These are phyloP conservation scores for Claviceps sp. DNA, from an alignment of 2,329 filamentous ascomycete genomes.

Conservation along the genomic window DNA sequence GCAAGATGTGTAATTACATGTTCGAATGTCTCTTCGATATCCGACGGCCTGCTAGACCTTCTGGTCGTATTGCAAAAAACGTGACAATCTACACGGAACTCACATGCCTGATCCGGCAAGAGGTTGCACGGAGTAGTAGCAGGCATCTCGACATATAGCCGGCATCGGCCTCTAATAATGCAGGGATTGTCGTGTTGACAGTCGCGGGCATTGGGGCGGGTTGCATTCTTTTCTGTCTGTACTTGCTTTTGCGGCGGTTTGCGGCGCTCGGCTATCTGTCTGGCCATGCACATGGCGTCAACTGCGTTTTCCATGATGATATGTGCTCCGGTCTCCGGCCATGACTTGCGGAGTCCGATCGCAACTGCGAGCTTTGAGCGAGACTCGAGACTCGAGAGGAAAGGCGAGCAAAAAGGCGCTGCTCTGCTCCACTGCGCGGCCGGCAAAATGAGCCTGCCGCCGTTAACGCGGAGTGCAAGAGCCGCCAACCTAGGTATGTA, in stretches of 20 bases:
- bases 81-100: too few relatives aligned
- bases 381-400: too few relatives aligned
- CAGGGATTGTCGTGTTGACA: background rate
- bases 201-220: background rate
- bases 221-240: background rate
- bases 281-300: too few relatives aligned
- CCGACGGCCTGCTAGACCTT: background rate
- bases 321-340: background rate
- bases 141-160: background rate
- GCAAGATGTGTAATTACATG: background rate
- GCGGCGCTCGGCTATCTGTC: too few relatives aligned
- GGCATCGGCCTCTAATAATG: background rate
- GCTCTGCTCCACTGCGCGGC: too few relatives aligned
- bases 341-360: too few relatives aligned
- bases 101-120: background rate
- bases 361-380: too few relatives aligned
- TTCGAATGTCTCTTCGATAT: background rate
- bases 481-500: too few relatives aligned
- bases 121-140: background rate
- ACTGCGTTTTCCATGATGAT: background rate
- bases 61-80: background rate
- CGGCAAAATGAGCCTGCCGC: too few relatives aligned
- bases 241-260: too few relatives aligned
- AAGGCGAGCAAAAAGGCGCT: too few relatives aligned
- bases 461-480: too few relatives aligned